phyloP scores from a whole-genome alignment of 1,139 yeast species.

The Blastobotrys capitulatus region DNA sequence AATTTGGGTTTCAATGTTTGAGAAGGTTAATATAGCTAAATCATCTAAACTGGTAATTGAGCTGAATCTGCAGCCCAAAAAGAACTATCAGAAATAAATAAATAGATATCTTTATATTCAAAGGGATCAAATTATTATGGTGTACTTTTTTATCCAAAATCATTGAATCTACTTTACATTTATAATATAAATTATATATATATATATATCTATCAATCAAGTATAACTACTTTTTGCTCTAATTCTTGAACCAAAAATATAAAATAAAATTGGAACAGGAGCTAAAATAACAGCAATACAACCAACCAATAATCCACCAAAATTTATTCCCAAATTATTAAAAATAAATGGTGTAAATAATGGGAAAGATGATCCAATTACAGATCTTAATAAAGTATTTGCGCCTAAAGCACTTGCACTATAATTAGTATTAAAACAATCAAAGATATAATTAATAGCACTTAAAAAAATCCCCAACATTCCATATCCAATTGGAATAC shows the following conservation, averaged over 20 bases:
- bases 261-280: constrained; percentile 65
- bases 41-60: too few species aligned
- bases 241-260: constrained; percentile 53
- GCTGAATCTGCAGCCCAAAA: too few species aligned
- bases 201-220: constrained; percentile 20
- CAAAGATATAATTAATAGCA: constrained; percentile 62
- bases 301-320: constrained; percentile 75
- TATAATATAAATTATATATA: not conserved
- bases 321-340: constrained; percentile 60
- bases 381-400: constrained; percentile 52
- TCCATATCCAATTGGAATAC: constrained; percentile 52
- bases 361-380: constrained; percentile 38
- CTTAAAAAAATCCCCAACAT: constrained; percentile 54
- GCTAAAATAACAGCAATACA: constrained; percentile 54
- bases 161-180: not conserved
- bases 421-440: constrained; percentile 53
- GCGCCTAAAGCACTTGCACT: constrained; percentile 91
- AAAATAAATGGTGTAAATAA: constrained; percentile 49
- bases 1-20: too few species aligned
- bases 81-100: too few species aligned
- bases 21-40: too few species aligned
- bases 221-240: constrained; percentile 37
- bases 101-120: too few species aligned
- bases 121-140: too few species aligned
- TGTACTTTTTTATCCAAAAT: too few species aligned